phyloP scores from a whole-genome alignment of 2,329 filamentous ascomycete genomes.

The Pseudocercospora musae region DNA sequence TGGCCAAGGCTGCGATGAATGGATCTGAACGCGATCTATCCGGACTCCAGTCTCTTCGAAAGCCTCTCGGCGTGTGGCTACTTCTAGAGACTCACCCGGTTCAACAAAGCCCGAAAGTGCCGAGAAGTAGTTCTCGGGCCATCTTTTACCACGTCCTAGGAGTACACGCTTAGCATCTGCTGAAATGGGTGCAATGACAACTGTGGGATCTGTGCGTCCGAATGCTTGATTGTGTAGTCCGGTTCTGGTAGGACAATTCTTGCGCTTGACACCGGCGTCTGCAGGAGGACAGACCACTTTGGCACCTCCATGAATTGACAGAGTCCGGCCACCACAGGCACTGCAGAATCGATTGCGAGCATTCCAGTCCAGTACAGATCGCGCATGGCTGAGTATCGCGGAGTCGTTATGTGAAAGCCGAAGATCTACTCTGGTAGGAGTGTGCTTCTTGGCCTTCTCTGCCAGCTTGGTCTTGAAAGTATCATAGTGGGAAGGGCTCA shows the following conservation, averaged over 20 bases:
- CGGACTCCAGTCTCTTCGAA: constrained; percentile 81
- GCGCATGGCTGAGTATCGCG: constrained; percentile 23
- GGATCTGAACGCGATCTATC: constrained; percentile 74
- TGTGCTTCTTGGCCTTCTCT: constrained; percentile 14
- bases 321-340: constrained; percentile 21
- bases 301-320: constrained; percentile 21
- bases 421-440: constrained; percentile 21
- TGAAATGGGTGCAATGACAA: constrained; percentile 24
- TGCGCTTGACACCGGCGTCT: constrained; percentile 20
- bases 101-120: constrained; percentile 66
- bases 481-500: constrained; percentile 18
- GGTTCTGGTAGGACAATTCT: constrained; percentile 17
- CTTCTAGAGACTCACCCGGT: constrained; percentile 79
- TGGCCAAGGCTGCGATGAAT: constrained; percentile 84
- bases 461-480: constrained; percentile 15
- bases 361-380: constrained; percentile 24
- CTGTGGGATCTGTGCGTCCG: constrained; percentile 23
- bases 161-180: constrained; percentile 23
- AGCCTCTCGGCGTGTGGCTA: constrained; percentile 77
- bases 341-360: constrained; percentile 21
- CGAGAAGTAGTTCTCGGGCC: constrained; percentile 26
- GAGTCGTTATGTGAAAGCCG: constrained; percentile 20
- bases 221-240: constrained; percentile 26
- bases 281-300: constrained; percentile 25
- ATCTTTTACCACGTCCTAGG: constrained; percentile 22